Percentiles rank a stretch among this genome's conserved stretches.
Evolutionary conservation across 1,139 yeast species (phyloP).

Genomic region (Blastobotrys persicus): DNA sequence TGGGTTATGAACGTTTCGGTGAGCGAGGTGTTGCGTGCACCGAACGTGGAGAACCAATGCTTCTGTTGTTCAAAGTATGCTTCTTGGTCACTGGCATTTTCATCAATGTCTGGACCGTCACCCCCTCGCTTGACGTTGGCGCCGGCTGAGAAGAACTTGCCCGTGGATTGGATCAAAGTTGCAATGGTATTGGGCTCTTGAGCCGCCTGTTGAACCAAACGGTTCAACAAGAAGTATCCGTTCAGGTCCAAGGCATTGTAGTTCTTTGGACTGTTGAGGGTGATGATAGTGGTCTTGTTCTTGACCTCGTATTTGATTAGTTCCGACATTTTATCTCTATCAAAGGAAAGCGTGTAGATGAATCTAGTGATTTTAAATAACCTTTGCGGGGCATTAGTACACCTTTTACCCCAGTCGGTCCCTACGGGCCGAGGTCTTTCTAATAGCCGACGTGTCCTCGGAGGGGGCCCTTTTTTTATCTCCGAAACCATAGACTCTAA

Average conservation of each 20-base stretch:
- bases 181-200: conserved; percentile 60
- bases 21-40: conserved; percentile 66
- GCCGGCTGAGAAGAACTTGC: conserved; percentile 82
- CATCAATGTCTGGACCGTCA: conserved; percentile 24
- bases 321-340: conserved; percentile 9
- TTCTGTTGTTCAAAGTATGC: conserved; percentile 23
- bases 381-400: background rate
- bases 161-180: conserved; percentile 69
- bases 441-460: no score
- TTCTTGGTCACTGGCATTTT: conserved; percentile 29
- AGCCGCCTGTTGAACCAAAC: conserved; percentile 62
- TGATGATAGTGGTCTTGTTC: conserved; percentile 60
- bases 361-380: no score
- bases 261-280: conserved; percentile 59
- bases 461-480: no score
- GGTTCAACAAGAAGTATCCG: conserved; percentile 64
- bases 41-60: conserved; percentile 40
- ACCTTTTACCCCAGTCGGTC: no score
- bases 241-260: conserved; percentile 67
- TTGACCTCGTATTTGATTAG: conserved; percentile 43
- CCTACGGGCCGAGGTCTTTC: no score
- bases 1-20: conserved; percentile 72
- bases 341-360: background rate
- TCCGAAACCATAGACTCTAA: no score
- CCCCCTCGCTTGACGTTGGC: conserved; percentile 58